Conservation (phyloP, 2,329 filamentous ascomycete species). For the Pseudocercospora ulei region DNA sequence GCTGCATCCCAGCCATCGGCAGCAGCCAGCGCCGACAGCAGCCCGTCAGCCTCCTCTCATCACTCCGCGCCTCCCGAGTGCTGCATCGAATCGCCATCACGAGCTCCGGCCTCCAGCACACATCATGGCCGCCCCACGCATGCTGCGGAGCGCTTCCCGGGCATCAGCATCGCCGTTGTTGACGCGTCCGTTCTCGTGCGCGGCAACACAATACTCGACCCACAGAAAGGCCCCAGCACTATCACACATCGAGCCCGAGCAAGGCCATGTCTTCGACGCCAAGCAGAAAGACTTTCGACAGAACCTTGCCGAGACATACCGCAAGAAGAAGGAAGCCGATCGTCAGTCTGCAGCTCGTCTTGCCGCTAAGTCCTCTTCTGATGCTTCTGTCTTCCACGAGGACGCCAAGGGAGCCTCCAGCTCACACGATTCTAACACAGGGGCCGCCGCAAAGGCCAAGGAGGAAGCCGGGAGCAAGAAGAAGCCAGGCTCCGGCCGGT, state of each 20-base stretch:
- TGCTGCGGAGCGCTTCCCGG: slow-evolving; percentile 5
- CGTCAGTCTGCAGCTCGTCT: slow-evolving; percentile 54
- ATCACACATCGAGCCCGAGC: slow-evolving; percentile 68
- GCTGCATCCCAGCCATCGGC: no score
- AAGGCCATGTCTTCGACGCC: slow-evolving; percentile 64
- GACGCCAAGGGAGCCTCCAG: slow-evolving; percentile 39
- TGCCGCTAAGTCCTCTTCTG: slow-evolving; percentile 31
- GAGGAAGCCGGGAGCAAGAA: slow-evolving; percentile 57
- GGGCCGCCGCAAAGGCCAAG: slow-evolving; percentile 49
- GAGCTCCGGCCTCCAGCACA: slow-evolving; percentile 6
- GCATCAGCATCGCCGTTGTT: slow-evolving; percentile 7
- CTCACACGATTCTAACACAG: slow-evolving; percentile 50
- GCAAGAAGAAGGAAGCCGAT: slow-evolving; percentile 69
- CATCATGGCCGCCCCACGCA: slow-evolving; percentile 7
- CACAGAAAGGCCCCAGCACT: slow-evolving; percentile 55
- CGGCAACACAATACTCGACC: slow-evolving; percentile 12
- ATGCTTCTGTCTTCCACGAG: slow-evolving; percentile 40
- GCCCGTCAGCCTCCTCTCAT: no score
- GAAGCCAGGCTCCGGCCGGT: slow-evolving; percentile 42
- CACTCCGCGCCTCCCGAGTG: no score
- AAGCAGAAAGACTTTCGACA: slow-evolving; percentile 83
- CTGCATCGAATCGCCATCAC: no score
- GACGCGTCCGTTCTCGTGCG: slow-evolving; percentile 17
- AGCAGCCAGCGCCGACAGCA: no score
- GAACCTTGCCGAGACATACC: slow-evolving; percentile 64